These are phyloP conservation scores for Epichloe elymi DNA, from an alignment of 2,329 filamentous ascomycete species.

Conservation along the genomic window DNA sequence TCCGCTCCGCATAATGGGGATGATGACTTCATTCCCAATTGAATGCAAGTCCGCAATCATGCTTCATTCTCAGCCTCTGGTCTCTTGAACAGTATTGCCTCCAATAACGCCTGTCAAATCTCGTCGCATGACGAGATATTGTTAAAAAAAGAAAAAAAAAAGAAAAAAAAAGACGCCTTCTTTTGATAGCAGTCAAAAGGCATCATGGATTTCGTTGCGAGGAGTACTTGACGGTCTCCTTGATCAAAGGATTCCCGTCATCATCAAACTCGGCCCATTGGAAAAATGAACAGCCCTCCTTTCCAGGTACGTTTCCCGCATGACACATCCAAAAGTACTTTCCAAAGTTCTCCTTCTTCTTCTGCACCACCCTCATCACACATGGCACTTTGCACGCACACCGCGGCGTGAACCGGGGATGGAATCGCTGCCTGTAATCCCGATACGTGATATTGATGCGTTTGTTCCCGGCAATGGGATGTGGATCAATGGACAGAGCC, in stretches of 20 bases:
- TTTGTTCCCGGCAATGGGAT: conserved; percentile 66
- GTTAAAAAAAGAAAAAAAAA: too few relatives aligned
- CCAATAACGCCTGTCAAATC: too few relatives aligned
- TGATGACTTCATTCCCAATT: too few relatives aligned
- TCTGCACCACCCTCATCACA: conserved; percentile 65
- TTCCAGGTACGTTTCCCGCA: conserved; percentile 56
- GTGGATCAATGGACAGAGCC: conserved; percentile 64
- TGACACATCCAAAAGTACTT: conserved; percentile 94
- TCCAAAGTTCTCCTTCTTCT: conserved; percentile 61
- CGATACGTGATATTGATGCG: conserved; percentile 93
- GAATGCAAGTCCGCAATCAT: too few relatives aligned
- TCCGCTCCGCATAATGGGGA: too few relatives aligned
- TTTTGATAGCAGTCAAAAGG: too few relatives aligned
- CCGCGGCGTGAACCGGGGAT: conserved; percentile 63
- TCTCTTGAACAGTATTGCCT: too few relatives aligned
- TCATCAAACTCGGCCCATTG: conserved; percentile 80
- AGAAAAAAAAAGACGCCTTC: too few relatives aligned
- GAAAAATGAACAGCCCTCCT: conserved; percentile 62
- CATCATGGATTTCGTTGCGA: conserved; percentile 12
- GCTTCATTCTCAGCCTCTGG: too few relatives aligned
- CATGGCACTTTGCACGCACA: conserved; percentile 62
- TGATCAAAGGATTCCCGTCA: conserved; percentile 55
- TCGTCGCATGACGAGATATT: too few relatives aligned
- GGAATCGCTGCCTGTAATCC: conserved; percentile 64
- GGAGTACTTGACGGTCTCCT: conserved; percentile 2